phyloP scores from a whole-genome alignment of 352 stramenopile genomes.

The Globisporangium megalacanthum region DNA sequence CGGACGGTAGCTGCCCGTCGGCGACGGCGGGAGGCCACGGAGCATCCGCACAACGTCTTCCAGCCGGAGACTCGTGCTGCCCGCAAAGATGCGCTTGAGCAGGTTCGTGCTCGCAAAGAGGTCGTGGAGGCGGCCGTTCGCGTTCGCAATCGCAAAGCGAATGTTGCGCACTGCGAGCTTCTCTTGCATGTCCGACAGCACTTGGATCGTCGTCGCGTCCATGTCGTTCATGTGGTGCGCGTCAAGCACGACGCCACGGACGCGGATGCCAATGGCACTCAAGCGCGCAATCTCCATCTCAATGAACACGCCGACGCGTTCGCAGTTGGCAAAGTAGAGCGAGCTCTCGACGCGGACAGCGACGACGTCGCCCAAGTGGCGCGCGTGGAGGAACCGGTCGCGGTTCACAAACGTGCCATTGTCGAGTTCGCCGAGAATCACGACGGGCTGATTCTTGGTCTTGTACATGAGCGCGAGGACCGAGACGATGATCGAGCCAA shows the following conservation, averaged over 20 bases:
- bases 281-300: constrained; percentile 30
- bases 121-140: constrained; percentile 29
- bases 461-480: constrained; percentile 59
- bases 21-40: no score
- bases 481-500: constrained; percentile 53
- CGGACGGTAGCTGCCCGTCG: no score
- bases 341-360: constrained; percentile 54
- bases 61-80: no score
- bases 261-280: constrained; percentile 26
- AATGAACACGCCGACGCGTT: constrained; percentile 29
- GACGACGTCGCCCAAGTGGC: constrained; percentile 16
- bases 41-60: no score
- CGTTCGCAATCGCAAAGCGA: constrained; percentile 35
- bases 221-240: constrained; percentile 21
- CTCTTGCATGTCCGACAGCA: constrained; percentile 48
- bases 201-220: constrained; percentile 15
- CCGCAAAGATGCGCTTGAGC: no score
- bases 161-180: constrained; percentile 40
- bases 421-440: constrained; percentile 27
- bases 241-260: constrained; percentile 28
- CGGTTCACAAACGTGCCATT: constrained; percentile 35
- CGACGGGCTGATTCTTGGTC: constrained; percentile 46
- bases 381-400: constrained; percentile 13
- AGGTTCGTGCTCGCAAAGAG: constrained; percentile 37
- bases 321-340: constrained; percentile 72